Evolutionary conservation across 2,329 filamentous ascomycete genomes (phyloP).

Genomic region (Diaporthe sp.): DNA sequence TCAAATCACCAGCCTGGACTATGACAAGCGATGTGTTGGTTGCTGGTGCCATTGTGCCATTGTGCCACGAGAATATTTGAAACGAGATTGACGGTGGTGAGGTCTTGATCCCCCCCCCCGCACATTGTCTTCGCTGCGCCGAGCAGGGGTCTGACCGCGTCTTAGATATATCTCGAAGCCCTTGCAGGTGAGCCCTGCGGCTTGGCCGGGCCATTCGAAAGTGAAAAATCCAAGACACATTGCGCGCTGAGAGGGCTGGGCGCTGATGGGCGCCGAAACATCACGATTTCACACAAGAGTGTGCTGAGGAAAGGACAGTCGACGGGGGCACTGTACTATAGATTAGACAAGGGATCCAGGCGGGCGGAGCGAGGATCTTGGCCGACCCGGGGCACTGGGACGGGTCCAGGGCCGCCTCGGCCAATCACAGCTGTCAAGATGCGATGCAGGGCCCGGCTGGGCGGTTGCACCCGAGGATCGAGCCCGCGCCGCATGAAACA

Average conservation of each 20-base stretch:
- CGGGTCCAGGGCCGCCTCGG: conserved; percentile 1
- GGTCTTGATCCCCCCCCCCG: background rate
- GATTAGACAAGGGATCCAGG: conserved; percentile 12
- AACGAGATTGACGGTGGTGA: background rate
- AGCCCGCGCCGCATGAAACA: conserved; percentile 23
- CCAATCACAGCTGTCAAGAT: conserved; percentile 15
- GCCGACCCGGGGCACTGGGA: conserved; percentile 20
- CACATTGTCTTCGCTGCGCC: background rate
- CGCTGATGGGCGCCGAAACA: background rate
- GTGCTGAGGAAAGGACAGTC: background rate
- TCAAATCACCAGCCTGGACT: no score
- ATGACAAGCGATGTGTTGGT: background rate
- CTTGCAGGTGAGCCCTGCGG: background rate
- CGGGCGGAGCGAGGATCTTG: background rate
- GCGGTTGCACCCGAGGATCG: conserved; percentile 27
- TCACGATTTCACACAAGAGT: background rate
- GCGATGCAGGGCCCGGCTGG: conserved; percentile 15
- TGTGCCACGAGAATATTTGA: background rate
- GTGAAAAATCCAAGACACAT: background rate
- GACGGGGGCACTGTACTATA: background rate
- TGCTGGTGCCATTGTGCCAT: background rate
- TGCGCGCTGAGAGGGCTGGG: background rate
- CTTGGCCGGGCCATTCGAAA: background rate
- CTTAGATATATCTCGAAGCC: background rate
- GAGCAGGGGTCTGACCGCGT: conserved; percentile 11